phyloP scores from a whole-genome alignment of 2,329 filamentous ascomycete genomes.

The Bisporella sp. region DNA sequence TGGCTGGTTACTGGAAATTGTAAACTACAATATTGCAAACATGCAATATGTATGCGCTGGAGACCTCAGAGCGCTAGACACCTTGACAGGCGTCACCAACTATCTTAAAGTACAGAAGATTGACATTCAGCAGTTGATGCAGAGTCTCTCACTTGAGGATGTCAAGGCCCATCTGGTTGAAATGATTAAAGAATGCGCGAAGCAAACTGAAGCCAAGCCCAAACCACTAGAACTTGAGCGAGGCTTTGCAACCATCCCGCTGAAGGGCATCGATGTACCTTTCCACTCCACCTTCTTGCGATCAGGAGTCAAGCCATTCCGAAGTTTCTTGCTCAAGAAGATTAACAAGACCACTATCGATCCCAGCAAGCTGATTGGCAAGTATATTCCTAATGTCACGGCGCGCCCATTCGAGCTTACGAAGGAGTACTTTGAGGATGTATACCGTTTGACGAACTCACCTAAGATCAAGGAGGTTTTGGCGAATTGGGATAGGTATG shows the following conservation, averaged over 20 bases:
- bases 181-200: slow-evolving; percentile 84
- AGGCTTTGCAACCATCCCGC: slow-evolving; percentile 93
- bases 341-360: slow-evolving; percentile 99
- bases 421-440: slow-evolving; percentile 99
- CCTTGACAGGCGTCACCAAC: slow-evolving; percentile 67
- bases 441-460: slow-evolving; percentile 82
- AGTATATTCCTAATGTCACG: slow-evolving; percentile 99
- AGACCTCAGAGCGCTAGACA: slow-evolving; percentile 65
- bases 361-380: slow-evolving; percentile 90
- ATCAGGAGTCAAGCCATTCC: slow-evolving; percentile 97
- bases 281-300: slow-evolving; percentile 99
- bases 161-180: slow-evolving; percentile 84
- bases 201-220: slow-evolving; percentile 83
- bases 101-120: slow-evolving; percentile 96
- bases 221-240: slow-evolving; percentile 83
- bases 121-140: slow-evolving; percentile 89
- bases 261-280: slow-evolving; percentile 94
- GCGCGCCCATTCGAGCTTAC: slow-evolving; percentile 91
- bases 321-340: slow-evolving; percentile 97
- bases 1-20: slow-evolving; percentile 94
- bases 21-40: slow-evolving; percentile 81
- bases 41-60: slow-evolving; percentile 70
- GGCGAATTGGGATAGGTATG: slow-evolving; percentile 30
- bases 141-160: slow-evolving; percentile 78
- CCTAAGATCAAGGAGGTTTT: slow-evolving; percentile 28